Evolutionary conservation across 2,329 filamentous ascomycete genomes (phyloP), one percentile per base, ranked within the genome.

Genomic region (Colletotrichum higginsianum): DNA sequence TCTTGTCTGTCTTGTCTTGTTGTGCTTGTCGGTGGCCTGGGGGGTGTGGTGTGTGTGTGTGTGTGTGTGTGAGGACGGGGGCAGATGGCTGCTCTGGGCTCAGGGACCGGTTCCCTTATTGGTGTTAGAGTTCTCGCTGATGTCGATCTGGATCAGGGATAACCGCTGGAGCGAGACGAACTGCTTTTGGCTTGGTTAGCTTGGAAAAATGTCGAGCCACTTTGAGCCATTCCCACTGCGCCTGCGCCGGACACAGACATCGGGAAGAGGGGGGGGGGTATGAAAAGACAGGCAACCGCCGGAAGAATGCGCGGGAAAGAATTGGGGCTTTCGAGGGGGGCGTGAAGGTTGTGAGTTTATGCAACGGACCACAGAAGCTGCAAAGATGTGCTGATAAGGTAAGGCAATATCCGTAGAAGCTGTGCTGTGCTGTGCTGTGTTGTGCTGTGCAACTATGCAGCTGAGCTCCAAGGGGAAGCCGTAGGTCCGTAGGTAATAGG

Each of bases 81-180:
- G 30, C 30, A 30, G 38, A 64, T 42, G 49, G 44, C 40, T 57
- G 56, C 23, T 61, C 57, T 58, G 69, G 61, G 60, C 35, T 58
- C 66, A 72, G 66, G 66, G 61, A 72, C 66, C 42, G 46, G 35
- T 70, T 70, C 55, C 70, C 66, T 70, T 69, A 55, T 61, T 71
- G 66, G 66, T 72, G 61, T 71, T 72, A 72, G 70, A 66, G 70
- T 72, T 72, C 70, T 70, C 66, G 61, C 50, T 66, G 66, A 72
- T 55, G 70, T 71, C 66, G 67, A 72, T 70, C 61, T 61, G 61
- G 67, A 56, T 71, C 70, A 66, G 66, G 70, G 66, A 61, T 71
- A 67, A 57, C 61, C 61, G 61, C 70, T 71, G 68, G 58, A 63
- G 53, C 40, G 13, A 53, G 46, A 49, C 46, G 68, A 71, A 68